Evolutionary conservation across 2,329 filamentous ascomycete genomes (phyloP), one percentile per base, ranked within the genome.

Genomic region (Didymellaceae sp.): DNA sequence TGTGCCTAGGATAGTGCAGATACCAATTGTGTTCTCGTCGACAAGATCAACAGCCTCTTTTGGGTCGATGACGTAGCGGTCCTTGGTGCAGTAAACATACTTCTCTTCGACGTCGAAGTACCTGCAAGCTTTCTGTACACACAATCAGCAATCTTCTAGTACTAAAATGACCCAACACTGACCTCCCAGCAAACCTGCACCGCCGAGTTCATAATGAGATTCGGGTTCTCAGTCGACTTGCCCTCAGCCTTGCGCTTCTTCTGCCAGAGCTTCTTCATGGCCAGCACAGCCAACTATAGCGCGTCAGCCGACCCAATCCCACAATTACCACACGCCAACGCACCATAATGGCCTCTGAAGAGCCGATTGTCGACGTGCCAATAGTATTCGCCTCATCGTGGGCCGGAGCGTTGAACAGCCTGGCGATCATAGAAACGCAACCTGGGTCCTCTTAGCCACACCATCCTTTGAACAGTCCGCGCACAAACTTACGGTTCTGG

Each of bases 201-300:
- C 24, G 93, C 92, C 20, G 90, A 91, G 65, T 90, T 94, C 93
- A 97, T 97, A 79, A 97, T 79, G 55, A 97, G 87, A 76, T 97
- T 97, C 46, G 93, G 93, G 34, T 83, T 82, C 56, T 91, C 89
- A 54, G 74, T 83, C 45, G 91, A 83, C 78, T 95, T 94, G 54
- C 91, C 92, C 63, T 85, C 89, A 4, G 89, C 91, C 71, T 88
- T 84, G 63, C 91, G 87, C 77, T 86, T 87, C 74, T 94, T 91
- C 78, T 90, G 87, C 93, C 93, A 97, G 66, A 88, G 85, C 78
- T 87, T 91, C 84, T 97, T 97, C 91, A 97, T 96, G 63, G 92
- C 92, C 26, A 97, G 79, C 6, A 90, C 88, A 33, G 78, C 86
- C 28, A 91, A 81, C 88, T 66, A 17, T 5, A 8, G 0, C 11